A percentile compares a stretch with the other conserved stretches of the same genome.
These are phyloP conservation scores for Dendrocalamus sinicus DNA, from an alignment of 176 grass and related monocot genomes.

Conservation along the genomic window DNA sequence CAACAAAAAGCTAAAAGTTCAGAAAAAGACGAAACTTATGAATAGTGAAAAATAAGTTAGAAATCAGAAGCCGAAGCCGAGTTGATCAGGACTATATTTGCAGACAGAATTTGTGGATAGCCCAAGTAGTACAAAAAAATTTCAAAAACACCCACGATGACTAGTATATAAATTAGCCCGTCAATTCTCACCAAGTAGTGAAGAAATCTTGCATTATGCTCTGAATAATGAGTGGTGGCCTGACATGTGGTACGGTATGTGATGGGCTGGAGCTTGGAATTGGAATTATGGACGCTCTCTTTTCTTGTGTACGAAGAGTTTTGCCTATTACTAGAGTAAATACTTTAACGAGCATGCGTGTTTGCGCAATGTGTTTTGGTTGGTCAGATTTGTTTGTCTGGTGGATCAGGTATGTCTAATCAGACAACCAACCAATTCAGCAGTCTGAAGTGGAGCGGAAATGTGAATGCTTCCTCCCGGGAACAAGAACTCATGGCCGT, in stretches of 20 bases:
- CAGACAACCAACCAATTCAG: slow-evolving; percentile 2
- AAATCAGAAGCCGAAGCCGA: too few relatives aligned
- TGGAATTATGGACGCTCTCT: not conserved
- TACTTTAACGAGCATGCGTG: not conserved
- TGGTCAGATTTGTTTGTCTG: slow-evolving; percentile 25
- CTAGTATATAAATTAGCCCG: not conserved
- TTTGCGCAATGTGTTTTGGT: not conserved
- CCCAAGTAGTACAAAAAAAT: not conserved
- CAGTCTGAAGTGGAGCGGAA: not conserved
- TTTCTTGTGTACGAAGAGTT: not conserved
- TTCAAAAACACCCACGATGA: not conserved
- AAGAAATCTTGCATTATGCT: not conserved
- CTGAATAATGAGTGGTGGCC: not conserved
- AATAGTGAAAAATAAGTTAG: too few relatives aligned
- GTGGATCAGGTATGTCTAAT: slow-evolving; percentile 17
- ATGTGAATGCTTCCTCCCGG: not conserved
- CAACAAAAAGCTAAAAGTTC: too few relatives aligned
- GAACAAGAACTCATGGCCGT: slow-evolving; percentile 4
- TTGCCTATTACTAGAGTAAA: not conserved
- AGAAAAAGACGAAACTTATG: too few relatives aligned
- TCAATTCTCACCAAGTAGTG: not conserved
- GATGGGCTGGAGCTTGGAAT: not conserved
- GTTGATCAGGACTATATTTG: too few relatives aligned
- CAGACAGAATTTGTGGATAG: too few relatives aligned
- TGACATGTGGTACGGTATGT: not conserved